Conservation (phyloP, 139 green algal species). For the Coelastrella sp. region DNA sequence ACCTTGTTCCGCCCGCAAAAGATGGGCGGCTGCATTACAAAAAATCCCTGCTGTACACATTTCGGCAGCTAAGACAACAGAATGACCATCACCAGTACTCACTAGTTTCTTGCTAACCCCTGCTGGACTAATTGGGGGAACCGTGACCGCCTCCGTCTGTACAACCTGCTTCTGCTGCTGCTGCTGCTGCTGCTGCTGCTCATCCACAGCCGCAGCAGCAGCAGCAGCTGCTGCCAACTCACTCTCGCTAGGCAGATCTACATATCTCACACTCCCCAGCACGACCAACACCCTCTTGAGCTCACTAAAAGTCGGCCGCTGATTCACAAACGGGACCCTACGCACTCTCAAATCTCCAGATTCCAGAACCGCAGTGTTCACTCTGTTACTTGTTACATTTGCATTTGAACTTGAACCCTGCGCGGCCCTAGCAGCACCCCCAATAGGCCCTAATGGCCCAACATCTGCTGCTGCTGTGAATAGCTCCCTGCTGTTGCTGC, state of each 20-base stretch:
- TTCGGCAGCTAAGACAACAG: no score
- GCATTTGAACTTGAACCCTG: background rate
- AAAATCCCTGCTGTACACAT: no score
- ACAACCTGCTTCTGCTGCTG: background rate
- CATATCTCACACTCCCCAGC: slow-evolving; percentile 71
- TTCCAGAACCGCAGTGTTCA: slow-evolving; percentile 46
- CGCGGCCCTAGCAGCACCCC: no score
- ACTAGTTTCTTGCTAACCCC: slow-evolving; percentile 30
- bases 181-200: background rate
- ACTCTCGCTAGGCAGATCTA: slow-evolving; percentile 2
- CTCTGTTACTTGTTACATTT: background rate
- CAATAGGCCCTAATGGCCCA: background rate
- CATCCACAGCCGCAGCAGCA: slow-evolving; percentile 21
- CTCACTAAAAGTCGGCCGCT: slow-evolving; percentile 90
- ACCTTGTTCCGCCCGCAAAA: no score
- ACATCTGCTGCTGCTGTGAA: slow-evolving; percentile 37
- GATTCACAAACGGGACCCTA: slow-evolving; percentile 82
- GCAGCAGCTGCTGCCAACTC: slow-evolving; percentile 25
- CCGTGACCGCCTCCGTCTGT: background rate
- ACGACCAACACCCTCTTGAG: slow-evolving; percentile 76
- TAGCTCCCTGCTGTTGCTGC: slow-evolving; percentile 38
- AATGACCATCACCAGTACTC: background rate
- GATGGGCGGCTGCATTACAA: no score
- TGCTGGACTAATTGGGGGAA: no score
- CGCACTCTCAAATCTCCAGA: slow-evolving; percentile 73